These are phyloP conservation scores for Zopfia rhizophila DNA, from an alignment of 2,329 filamentous ascomycete species.

Conservation along the genomic window DNA sequence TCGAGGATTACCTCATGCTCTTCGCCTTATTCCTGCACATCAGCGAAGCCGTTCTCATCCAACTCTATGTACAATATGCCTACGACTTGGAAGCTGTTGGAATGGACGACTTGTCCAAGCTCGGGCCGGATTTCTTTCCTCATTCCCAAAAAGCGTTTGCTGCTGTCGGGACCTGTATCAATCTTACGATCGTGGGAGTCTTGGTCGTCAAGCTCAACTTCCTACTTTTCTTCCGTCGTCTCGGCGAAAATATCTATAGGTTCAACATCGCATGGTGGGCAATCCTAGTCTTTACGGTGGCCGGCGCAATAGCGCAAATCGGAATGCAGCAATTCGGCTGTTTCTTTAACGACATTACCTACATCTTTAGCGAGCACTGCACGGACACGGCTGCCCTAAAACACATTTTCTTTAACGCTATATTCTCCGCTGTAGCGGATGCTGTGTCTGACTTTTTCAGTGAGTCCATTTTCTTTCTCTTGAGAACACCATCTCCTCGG, in stretches of 20 bases:
- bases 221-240: constrained; percentile 21
- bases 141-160: too few relatives aligned
- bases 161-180: too few relatives aligned
- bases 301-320: constrained; percentile 11
- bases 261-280: constrained; percentile 17
- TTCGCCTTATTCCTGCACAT: constrained; percentile 14
- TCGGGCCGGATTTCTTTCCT: too few relatives aligned
- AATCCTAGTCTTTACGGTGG: constrained; percentile 15
- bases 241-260: constrained; percentile 14
- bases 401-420: constrained; percentile 8
- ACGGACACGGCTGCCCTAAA: constrained; percentile 1
- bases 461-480: constrained; percentile 4
- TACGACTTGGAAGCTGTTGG: constrained; percentile 13
- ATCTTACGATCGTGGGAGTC: constrained; percentile 13
- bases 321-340: constrained; percentile 13
- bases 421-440: constrained; percentile 10
- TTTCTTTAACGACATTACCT: constrained; percentile 4
- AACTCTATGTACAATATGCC: constrained; percentile 12
- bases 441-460: constrained; percentile 16
- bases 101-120: too few relatives aligned
- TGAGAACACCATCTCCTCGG: too few relatives aligned
- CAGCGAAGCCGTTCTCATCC: constrained; percentile 6
- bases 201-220: constrained; percentile 22
- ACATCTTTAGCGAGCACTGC: constrained; percentile 4
- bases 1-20: constrained; percentile 21